Base-by-base conservation (phyloP, 495 filamentous ascomycete genomes). In the Lasiosphaeriaceae sp. region DNA sequence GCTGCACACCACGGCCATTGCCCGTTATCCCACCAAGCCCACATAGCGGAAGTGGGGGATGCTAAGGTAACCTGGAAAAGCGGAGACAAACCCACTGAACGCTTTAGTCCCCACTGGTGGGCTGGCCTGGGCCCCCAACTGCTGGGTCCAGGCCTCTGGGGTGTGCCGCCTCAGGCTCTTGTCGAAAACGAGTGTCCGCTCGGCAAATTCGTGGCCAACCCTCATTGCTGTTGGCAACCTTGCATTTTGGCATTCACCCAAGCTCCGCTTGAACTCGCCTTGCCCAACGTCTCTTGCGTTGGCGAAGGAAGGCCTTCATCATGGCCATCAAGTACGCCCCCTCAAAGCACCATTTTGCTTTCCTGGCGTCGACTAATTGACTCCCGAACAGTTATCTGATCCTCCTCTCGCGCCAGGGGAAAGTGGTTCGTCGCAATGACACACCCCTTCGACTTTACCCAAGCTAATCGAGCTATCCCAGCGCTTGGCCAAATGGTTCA, bases 401-500 rank as follows among this genome's bases (percentile, higher is more conserved):
- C 74, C 85, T 97, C 60, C 87, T 97, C 56, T 97, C 93, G 56
- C 84, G 94, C 63, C 95, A 97, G 79, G 94, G 94, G 71, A 99
- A 99, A 89, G 94, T 99, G 77, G 94, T 98, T 76, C 52, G 89
- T 73, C 67, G 70, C 66, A 24, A 24, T 46, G 66, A 71, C 66
- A 56, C 73, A 71, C 70, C 73, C 66, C 71, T 66, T 57, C 54
- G 58, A 67, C 59, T 45, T 52, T 65, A 52, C 12, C 47, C 52
- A 39, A 62, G 39, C 61, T 69, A 60, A 59, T 76, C 80, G 56
- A 49, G 57, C 46, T 55, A 6, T 8, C 34, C 37, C 72, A 98
- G 95, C 92, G 94, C 62, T 84, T 99, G 50, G 94, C 94, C 59
- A 99, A 99, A 80, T 99, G 94, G 95, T 99, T 97, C 79, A 96